Evolutionary conservation across 225 moss, liverwort and hornwort genomes (phyloP).

Genomic region (Thuidium tamariscinum): DNA sequence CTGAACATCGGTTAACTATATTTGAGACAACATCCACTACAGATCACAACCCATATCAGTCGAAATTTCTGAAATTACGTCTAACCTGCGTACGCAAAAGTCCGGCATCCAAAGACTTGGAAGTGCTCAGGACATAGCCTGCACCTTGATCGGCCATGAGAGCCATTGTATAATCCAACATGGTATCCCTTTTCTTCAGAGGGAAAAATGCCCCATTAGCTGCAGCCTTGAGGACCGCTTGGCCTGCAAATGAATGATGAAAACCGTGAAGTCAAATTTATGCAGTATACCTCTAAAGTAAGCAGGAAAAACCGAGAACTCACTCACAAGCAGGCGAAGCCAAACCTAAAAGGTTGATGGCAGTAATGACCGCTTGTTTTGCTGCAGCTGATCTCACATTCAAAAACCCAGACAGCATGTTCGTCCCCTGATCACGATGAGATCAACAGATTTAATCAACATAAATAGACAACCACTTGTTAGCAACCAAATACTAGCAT

Average conservation of each 20-base stretch:
- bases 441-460: background rate
- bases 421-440: conserved; percentile 63
- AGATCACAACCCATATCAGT: background rate
- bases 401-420: conserved; percentile 89
- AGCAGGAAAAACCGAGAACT: background rate
- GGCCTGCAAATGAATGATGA: conserved; percentile 37
- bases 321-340: background rate
- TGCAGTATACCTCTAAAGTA: background rate
- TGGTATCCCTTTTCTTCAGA: conserved; percentile 85
- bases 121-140: conserved; percentile 73
- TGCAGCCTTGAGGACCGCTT: conserved; percentile 90
- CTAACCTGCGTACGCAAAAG: conserved; percentile 87
- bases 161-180: conserved; percentile 90
- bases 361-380: conserved; percentile 96
- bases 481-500: background rate
- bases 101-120: conserved; percentile 65
- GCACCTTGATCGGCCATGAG: conserved; percentile 88
- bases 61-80: background rate
- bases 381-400: conserved; percentile 86
- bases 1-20: background rate
- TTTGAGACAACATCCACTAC: background rate
- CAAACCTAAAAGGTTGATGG: conserved; percentile 86
- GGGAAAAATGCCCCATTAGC: conserved; percentile 87
- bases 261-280: background rate
- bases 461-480: background rate